Conservation (phyloP, 2,329 filamentous ascomycete species). For the Coccinonectria pachysandricola region DNA sequence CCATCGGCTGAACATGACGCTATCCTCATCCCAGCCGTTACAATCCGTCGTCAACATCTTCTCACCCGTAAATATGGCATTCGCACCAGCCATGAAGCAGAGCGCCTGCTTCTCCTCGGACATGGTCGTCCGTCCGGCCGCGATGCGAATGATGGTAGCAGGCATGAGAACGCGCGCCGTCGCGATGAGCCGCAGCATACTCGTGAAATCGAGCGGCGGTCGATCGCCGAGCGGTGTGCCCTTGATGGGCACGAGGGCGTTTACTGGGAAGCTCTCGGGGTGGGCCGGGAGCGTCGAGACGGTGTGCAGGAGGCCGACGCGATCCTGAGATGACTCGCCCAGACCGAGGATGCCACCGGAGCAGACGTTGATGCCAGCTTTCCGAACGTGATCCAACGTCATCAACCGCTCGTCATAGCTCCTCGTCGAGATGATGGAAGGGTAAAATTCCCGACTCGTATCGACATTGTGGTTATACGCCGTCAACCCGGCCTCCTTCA, state of each 20-base stretch:
- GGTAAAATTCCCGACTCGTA: slow-evolving; percentile 82
- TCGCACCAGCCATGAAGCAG: slow-evolving; percentile 85
- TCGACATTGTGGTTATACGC: slow-evolving; percentile 95
- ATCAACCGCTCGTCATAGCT: slow-evolving; percentile 78
- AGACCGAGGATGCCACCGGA: slow-evolving; percentile 81
- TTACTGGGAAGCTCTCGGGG: slow-evolving; percentile 86
- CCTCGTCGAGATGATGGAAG: slow-evolving; percentile 73
- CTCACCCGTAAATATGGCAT: slow-evolving; percentile 91
- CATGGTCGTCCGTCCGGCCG: slow-evolving; percentile 75
- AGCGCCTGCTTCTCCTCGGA: slow-evolving; percentile 79
- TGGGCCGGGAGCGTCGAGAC: slow-evolving; percentile 71
- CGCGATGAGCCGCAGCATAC: slow-evolving; percentile 71
- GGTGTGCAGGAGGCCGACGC: slow-evolving; percentile 74
- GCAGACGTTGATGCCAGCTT: slow-evolving; percentile 84
- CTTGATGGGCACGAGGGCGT: slow-evolving; percentile 82
- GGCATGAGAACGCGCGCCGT: slow-evolving; percentile 78
- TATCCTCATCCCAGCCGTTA: slow-evolving; percentile 84
- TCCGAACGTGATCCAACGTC: slow-evolving; percentile 69
- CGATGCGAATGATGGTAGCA: slow-evolving; percentile 74
- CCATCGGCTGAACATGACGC: slow-evolving; percentile 73
- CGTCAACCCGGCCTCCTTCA: slow-evolving; percentile 75
- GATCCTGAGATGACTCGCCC: slow-evolving; percentile 68
- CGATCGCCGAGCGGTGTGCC: slow-evolving; percentile 75
- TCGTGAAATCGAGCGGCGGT: slow-evolving; percentile 64
- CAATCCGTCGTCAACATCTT: slow-evolving; percentile 93